Evolutionary conservation across 129 eudicot species (phyloP), one percentile per base, ranked within the genome.

Genomic region (Pseudognaphalium luteoalbum): DNA sequence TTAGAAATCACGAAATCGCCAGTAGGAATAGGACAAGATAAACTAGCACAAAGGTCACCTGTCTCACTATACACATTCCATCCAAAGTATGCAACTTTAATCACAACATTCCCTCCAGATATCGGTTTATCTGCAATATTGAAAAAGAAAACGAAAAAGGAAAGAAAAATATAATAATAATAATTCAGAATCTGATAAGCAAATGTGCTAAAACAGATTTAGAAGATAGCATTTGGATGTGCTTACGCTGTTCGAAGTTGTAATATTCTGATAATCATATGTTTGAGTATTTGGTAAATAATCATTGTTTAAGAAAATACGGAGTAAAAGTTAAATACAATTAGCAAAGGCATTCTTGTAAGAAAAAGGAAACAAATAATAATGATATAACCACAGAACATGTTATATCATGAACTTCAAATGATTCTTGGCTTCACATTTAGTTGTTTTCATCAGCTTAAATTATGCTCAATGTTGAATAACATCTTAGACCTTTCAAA

Each of bases 1-100:
- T 87, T 91, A 58, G 97, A 78, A 29, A 93, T 79, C 14, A 79
- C 68, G 77, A 93, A 90, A 66, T 85, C 85, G 42, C 98, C 98
- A 70, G 80, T 74, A 71, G 87, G 68, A 75, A 87, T 78, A 15
- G 98, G 98, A 75, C 98, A 93, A 21, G 88, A 66, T 10, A 92
- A 83, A 81, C 82, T 86, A 29, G 66, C 71, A 63, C 97, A 93
- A n/a, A 93, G 86, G 80, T 90, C 92, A 20, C 88, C 87, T 8
- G 84, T 75, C 78, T 90, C 93, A 35, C 77, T 82, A 73, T 67
- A 80, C 77, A 87, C 83, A 42, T 61, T 81, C 54, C 78, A 85
- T 65, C 87, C 86, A 41, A 82, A 85, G 73, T 86, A 88, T 29
- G 87, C 74, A 58, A 93, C 98, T 62, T 84, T 87, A 75, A 93